Conservation (phyloP, 352 stramenopile genomes). For the Pythium vanterpoolii region DNA sequence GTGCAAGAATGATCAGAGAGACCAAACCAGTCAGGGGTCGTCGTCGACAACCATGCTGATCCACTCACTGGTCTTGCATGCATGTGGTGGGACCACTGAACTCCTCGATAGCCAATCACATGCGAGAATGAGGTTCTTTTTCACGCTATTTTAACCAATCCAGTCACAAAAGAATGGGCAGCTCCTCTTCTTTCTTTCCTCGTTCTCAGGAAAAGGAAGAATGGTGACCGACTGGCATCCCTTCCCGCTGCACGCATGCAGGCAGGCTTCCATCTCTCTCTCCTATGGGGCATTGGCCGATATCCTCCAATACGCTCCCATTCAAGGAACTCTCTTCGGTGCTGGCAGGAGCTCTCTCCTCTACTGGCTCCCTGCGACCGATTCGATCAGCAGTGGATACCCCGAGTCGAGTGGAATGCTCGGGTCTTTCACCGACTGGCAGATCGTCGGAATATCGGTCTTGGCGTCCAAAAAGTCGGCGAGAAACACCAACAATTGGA, state of each 20-base stretch:
- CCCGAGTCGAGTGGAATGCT: constrained; percentile 90
- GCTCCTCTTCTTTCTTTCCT: background rate
- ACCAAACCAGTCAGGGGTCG: background rate
- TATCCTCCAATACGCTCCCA: background rate
- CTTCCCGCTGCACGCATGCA: background rate
- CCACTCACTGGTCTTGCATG: background rate
- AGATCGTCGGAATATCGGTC: constrained; percentile 92
- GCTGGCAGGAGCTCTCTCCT: background rate
- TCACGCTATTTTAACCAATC: constrained; percentile 10
- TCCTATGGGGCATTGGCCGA: background rate
- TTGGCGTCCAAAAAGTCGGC: constrained; percentile 90
- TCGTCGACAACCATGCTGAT: constrained; percentile 3
- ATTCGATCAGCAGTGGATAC: constrained; percentile 95
- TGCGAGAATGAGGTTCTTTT: constrained; percentile 11
- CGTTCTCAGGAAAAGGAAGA: background rate
- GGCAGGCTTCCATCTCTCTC: background rate
- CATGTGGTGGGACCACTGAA: constrained; percentile 9
- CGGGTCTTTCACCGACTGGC: constrained; percentile 86
- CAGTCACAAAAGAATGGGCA: background rate
- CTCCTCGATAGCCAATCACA: constrained; percentile 22
- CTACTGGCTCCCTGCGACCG: constrained; percentile 83
- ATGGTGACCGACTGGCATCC: background rate
- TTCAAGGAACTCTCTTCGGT: background rate
- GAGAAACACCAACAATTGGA: constrained; percentile 96
- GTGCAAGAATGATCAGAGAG: constrained; percentile 19